Conservation (phyloP, 257 asterid genomes). For the Linderniella brevidens region DNA sequence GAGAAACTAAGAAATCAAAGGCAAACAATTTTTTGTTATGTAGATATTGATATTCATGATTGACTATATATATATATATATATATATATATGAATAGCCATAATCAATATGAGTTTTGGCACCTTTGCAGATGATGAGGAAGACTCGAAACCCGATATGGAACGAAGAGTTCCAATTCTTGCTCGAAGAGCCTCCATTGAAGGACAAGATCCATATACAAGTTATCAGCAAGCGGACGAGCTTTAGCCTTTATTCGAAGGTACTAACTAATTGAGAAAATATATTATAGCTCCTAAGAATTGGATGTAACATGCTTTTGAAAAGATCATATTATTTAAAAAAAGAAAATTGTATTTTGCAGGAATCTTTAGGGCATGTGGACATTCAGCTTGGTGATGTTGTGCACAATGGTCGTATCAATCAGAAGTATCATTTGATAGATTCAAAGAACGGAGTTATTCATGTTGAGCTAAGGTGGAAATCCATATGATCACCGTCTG, state of each 20-base stretch:
- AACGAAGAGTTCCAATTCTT: slow-evolving; percentile 77
- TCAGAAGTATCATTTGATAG: slow-evolving; percentile 68
- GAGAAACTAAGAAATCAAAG: slow-evolving; percentile 67
- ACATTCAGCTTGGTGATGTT: slow-evolving; percentile 57
- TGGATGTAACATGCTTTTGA: no score
- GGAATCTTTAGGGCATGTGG: slow-evolving; percentile 81
- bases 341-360: slow-evolving; percentile 2
- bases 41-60: no score
- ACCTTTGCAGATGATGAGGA: slow-evolving; percentile 31
- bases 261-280: no score
- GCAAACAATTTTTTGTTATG: slow-evolving; percentile 11
- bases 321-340: no score
- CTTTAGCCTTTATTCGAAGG: slow-evolving; percentile 56
- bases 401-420: slow-evolving; percentile 71
- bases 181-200: slow-evolving; percentile 75
- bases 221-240: slow-evolving; percentile 61
- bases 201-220: slow-evolving; percentile 52
- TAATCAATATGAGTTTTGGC: background rate
- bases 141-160: slow-evolving; percentile 68
- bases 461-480: slow-evolving; percentile 79
- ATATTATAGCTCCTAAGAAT: no score
- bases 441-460: slow-evolving; percentile 68
- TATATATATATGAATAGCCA: background rate
- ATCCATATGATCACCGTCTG: slow-evolving; percentile 20
- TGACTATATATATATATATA: no score